Conservation (phyloP, 495 filamentous ascomycete genomes). For the Penicillium egyptiacum region DNA sequence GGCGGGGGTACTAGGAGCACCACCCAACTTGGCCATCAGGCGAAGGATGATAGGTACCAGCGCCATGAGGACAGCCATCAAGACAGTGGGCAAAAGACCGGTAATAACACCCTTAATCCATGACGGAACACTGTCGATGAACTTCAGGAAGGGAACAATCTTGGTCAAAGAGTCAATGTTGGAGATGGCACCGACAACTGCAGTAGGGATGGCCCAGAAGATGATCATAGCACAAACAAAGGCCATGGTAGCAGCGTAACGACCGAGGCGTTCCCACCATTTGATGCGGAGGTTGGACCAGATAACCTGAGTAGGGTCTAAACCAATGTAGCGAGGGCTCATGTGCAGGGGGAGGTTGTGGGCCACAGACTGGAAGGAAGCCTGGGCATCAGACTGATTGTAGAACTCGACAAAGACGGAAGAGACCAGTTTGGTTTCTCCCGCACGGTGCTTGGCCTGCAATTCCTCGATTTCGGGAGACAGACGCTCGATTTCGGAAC, state of each 20-base stretch:
- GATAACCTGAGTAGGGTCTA: slow-evolving; percentile 82
- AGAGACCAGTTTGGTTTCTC: slow-evolving; percentile 61
- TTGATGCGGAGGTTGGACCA: slow-evolving; percentile 85
- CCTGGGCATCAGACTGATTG: slow-evolving; percentile 77
- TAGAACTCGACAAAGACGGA: slow-evolving; percentile 82
- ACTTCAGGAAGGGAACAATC: slow-evolving; percentile 63
- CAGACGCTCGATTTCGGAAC: slow-evolving; percentile 75
- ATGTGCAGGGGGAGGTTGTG: slow-evolving; percentile 91
- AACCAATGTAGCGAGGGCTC: slow-evolving; percentile 84
- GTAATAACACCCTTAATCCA: slow-evolving; percentile 78
- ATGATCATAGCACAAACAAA: slow-evolving; percentile 80
- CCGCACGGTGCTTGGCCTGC: slow-evolving; percentile 70
- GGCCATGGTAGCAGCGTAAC: slow-evolving; percentile 64
- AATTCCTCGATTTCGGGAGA: slow-evolving; percentile 75
- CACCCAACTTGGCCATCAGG: slow-evolving; percentile 72
- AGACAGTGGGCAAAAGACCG: slow-evolving; percentile 76
- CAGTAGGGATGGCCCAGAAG: slow-evolving; percentile 91
- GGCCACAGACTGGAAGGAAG: slow-evolving; percentile 75
- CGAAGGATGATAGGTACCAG: slow-evolving; percentile 85
- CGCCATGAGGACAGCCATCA: slow-evolving; percentile 85
- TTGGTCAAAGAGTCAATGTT: slow-evolving; percentile 72
- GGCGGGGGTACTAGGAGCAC: slow-evolving; percentile 71
- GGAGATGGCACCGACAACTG: slow-evolving; percentile 80
- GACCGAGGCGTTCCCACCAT: slow-evolving; percentile 82
- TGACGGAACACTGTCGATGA: slow-evolving; percentile 70